Evolutionary conservation across 83 land plant genomes (phyloP).

Genomic region (Diphasiastrum complanatum): DNA sequence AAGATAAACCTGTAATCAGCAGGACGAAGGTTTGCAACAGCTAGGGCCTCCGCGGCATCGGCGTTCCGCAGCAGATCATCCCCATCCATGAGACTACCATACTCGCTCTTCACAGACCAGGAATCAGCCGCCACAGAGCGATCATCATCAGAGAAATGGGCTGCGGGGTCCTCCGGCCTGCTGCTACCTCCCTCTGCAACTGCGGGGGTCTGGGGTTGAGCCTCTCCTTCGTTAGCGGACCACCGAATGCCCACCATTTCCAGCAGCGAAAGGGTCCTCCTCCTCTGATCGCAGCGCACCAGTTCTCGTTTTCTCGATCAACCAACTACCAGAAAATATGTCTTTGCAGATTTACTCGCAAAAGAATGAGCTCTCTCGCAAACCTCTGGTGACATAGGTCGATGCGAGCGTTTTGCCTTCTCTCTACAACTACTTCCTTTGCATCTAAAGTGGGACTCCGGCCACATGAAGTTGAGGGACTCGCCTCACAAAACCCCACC

Average conservation of each 20-base stretch:
- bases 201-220: background rate
- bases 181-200: background rate
- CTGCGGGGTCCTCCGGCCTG: conserved; percentile 5
- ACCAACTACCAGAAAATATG: too few species aligned
- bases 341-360: too few species aligned
- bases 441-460: too few species aligned
- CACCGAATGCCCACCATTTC: conserved; percentile 3
- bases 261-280: too few species aligned
- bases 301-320: too few species aligned
- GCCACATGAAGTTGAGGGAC: too few species aligned
- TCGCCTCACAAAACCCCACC: too few species aligned
- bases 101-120: conserved; percentile 98
- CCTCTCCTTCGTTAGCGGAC: background rate
- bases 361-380: too few species aligned
- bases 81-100: conserved; percentile 80
- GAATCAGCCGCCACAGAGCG: conserved; percentile 96
- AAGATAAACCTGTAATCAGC: conserved; percentile 62
- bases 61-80: conserved; percentile 86
- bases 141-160: conserved; percentile 79
- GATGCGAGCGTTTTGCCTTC: too few species aligned
- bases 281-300: too few species aligned
- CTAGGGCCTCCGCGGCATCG: conserved; percentile 70
- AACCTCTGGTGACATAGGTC: too few species aligned
- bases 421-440: too few species aligned
- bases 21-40: conserved; percentile 38